A percentile compares a stretch with the other conserved stretches of the same genome.
Conservation (phyloP, 305 asterid species). For the Rubia occidens region DNA sequence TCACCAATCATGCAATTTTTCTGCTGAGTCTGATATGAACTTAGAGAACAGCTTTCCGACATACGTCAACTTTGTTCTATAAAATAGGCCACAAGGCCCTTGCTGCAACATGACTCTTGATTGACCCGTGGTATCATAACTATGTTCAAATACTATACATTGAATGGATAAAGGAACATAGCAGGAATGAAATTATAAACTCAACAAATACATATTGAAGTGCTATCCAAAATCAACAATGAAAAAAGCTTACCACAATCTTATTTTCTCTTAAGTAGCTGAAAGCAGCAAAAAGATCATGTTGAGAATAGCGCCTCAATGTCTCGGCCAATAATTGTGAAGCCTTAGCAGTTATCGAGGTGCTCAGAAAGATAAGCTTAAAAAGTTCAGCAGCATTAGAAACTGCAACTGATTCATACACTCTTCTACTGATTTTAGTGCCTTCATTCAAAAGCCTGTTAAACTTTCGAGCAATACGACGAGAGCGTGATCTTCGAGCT, state of each 20-base stretch:
- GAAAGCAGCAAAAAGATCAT: slow-evolving; percentile 93
- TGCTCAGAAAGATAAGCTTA: slow-evolving; percentile 78
- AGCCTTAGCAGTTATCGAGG: slow-evolving; percentile 65
- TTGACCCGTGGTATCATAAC: background rate
- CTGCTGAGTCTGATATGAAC: background rate
- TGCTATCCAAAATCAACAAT: slow-evolving; percentile 18
- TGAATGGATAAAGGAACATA: background rate
- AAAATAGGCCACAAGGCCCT: background rate
- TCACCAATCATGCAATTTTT: background rate
- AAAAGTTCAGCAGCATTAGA: slow-evolving; percentile 94
- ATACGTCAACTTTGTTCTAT: background rate
- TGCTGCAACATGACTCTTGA: background rate
- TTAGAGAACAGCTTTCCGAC: background rate
- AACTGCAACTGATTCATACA: slow-evolving; percentile 73
- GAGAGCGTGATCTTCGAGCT: slow-evolving; percentile 44
- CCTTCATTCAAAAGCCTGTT: slow-evolving; percentile 42
- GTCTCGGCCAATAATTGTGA: slow-evolving; percentile 76
- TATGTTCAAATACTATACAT: background rate
- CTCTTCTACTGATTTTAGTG: slow-evolving; percentile 36
- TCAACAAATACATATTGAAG: slow-evolving; percentile 4
- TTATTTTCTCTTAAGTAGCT: slow-evolving; percentile 80
- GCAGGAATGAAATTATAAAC: background rate
- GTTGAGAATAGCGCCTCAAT: slow-evolving; percentile 88
- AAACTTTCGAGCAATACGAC: slow-evolving; percentile 40
- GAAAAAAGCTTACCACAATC: slow-evolving; percentile 53